Evolutionary conservation across 208 protist genomes (phyloP).

Genomic region (Trypanosoma lewisi): DNA sequence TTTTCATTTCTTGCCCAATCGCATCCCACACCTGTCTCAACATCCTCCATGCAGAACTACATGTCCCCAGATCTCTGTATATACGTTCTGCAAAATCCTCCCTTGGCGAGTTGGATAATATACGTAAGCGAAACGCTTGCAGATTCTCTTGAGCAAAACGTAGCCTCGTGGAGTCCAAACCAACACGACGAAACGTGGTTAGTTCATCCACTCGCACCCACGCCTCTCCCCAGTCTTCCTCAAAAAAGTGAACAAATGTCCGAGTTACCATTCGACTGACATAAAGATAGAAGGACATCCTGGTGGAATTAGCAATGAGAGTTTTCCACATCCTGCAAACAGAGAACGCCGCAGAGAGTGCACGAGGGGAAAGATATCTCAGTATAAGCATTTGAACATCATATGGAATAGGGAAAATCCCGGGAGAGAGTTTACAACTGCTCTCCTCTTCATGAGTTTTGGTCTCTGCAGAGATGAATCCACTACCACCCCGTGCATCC

Average conservation of each 20-base stretch:
- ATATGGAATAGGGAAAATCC: conserved; percentile 23
- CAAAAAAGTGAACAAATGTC: conserved; percentile 40
- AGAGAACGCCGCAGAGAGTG: conserved; percentile 19
- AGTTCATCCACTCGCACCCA: conserved; percentile 32
- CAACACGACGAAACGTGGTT: conserved; percentile 31
- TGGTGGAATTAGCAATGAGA: conserved; percentile 10
- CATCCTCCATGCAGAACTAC: conserved; percentile 11
- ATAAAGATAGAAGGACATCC: conserved; percentile 19
- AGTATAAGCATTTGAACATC: conserved; percentile 35
- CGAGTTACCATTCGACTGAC: conserved; percentile 31
- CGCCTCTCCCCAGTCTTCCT: conserved; percentile 39
- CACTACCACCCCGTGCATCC: no score
- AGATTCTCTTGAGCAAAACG: conserved; percentile 1
- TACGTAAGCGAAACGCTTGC: no score
- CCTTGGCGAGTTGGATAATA: neutral
- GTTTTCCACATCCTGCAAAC: conserved; percentile 35
- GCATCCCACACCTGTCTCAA: conserved; percentile 15
- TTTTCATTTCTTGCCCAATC: conserved; percentile 20
- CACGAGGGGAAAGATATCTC: conserved; percentile 32
- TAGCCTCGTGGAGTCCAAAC: conserved; percentile 12
- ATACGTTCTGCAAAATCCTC: conserved; percentile 5
- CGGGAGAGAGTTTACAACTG: neutral
- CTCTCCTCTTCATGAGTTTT: neutral
- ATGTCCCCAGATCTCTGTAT: neutral
- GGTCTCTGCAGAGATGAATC: neutral